phyloP scores from a whole-genome alignment of 352 stramenopile genomes.

The Phytopythium vexans region DNA sequence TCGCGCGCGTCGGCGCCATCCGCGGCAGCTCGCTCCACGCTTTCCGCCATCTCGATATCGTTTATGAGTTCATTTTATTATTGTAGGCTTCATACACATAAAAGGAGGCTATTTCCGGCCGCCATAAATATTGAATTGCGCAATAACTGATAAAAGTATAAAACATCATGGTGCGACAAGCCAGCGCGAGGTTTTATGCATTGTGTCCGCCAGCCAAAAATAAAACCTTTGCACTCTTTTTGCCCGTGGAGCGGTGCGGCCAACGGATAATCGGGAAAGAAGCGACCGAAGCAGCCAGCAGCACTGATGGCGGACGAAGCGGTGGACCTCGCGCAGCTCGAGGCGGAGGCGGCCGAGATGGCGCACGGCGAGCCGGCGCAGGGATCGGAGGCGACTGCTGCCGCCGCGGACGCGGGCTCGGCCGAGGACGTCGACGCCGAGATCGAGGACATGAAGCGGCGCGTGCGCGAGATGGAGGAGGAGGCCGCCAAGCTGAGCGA shows the following conservation, averaged over 20 bases:
- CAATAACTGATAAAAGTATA: no score
- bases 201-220: no score
- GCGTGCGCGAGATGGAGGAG: constrained; percentile 80
- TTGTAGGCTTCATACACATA: no score
- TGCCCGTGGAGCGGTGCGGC: no score
- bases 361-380: constrained; percentile 18
- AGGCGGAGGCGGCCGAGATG: constrained; percentile 43
- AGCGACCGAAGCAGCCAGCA: constrained; percentile 4
- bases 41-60: constrained; percentile 1
- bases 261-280: no score
- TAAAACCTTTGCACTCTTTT: no score
- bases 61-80: no score
- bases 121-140: no score
- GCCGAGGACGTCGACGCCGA: constrained; percentile 53
- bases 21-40: constrained; percentile 1
- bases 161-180: no score
- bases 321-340: constrained; percentile 49
- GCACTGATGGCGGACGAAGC: constrained; percentile 36
- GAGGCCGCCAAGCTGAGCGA: constrained; percentile 79
- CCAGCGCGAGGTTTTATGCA: no score
- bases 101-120: no score
- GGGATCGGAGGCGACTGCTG: constrained; percentile 4
- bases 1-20: no score
- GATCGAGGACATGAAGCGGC: constrained; percentile 85
- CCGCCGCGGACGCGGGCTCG: constrained; percentile 17